A percentile compares a stretch with the other conserved stretches of the same genome.
phyloP scores from a whole-genome alignment of 176 grass and related monocot genomes.

The Leersia perrieri region DNA sequence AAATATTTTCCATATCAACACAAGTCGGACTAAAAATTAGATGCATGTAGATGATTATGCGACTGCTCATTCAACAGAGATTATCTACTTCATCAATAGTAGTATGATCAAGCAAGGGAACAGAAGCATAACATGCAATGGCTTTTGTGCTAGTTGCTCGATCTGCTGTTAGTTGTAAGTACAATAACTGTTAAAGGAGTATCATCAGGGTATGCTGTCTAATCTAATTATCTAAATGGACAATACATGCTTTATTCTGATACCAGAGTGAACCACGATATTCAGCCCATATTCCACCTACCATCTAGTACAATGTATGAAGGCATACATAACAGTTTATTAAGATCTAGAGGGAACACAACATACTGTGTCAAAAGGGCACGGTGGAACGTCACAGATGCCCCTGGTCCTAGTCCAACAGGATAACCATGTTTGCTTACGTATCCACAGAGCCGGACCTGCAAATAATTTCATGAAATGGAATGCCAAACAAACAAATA shows the following conservation, averaged over 20 bases:
- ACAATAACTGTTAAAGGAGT: neutral
- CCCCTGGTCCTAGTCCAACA: slow-evolving; percentile 71
- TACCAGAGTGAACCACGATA: neutral
- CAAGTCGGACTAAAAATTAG: neutral
- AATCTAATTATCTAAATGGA: neutral
- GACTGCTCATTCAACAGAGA: neutral
- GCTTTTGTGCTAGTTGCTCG: neutral
- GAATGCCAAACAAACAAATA: slow-evolving; percentile 28
- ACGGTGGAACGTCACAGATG: slow-evolving; percentile 65
- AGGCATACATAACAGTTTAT: neutral
- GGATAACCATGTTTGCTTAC: slow-evolving; percentile 54
- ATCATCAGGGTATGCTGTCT: neutral
- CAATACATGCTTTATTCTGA: neutral
- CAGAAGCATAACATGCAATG: neutral
- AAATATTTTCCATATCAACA: neutral
- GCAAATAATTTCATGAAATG: slow-evolving; percentile 35
- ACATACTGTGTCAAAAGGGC: slow-evolving; percentile 63
- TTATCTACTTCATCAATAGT: neutral
- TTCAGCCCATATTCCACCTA: neutral
- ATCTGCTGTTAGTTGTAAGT: neutral
- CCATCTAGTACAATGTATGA: neutral
- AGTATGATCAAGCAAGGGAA: neutral
- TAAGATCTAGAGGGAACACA: slow-evolving; percentile 28
- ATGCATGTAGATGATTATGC: neutral
- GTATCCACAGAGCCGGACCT: slow-evolving; percentile 71